These are phyloP conservation scores for Salvia sclarea DNA, from an alignment of 305 asterid genomes.

Conservation along the genomic window DNA sequence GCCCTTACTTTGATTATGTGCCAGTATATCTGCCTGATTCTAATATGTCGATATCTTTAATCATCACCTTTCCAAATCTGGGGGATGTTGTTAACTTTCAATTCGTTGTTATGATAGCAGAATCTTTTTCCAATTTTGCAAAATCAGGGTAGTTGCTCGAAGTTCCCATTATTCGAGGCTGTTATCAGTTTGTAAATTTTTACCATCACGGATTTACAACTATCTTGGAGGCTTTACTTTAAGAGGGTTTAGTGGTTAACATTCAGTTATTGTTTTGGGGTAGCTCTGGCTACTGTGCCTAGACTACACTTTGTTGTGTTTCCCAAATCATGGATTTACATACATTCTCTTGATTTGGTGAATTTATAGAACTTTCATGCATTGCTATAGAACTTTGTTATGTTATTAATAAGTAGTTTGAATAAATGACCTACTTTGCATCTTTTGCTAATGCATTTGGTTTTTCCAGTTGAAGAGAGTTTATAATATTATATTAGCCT, in stretches of 20 bases:
- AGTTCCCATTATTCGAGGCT: not conserved
- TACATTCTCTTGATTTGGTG: not conserved
- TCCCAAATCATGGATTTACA: not conserved
- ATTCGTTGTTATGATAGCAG: not conserved
- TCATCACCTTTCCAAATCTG: not conserved
- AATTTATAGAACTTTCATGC: not conserved
- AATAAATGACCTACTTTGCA: not conserved
- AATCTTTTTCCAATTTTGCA: not conserved
- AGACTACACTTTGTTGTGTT: not conserved
- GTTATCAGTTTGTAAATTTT: not conserved
- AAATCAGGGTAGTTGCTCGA: not conserved
- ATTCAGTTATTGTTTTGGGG: slow-evolving; percentile 6
- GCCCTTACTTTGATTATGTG: not conserved
- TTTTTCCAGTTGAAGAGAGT: slow-evolving; percentile 15
- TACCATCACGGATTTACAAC: not conserved
- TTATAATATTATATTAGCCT: not conserved
- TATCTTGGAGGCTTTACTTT: not conserved
- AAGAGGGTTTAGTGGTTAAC: slow-evolving; percentile 1
- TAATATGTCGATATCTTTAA: not conserved
- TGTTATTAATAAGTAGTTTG: not conserved
- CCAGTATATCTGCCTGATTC: not conserved
- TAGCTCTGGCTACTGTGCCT: slow-evolving; percentile 5
- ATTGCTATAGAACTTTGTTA: not conserved
- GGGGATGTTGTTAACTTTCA: not conserved
- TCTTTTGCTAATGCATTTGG: not conserved